Conservation (phyloP, 371 early-diverging fungal genomes). For the Mitosporidium daphniae region DNA sequence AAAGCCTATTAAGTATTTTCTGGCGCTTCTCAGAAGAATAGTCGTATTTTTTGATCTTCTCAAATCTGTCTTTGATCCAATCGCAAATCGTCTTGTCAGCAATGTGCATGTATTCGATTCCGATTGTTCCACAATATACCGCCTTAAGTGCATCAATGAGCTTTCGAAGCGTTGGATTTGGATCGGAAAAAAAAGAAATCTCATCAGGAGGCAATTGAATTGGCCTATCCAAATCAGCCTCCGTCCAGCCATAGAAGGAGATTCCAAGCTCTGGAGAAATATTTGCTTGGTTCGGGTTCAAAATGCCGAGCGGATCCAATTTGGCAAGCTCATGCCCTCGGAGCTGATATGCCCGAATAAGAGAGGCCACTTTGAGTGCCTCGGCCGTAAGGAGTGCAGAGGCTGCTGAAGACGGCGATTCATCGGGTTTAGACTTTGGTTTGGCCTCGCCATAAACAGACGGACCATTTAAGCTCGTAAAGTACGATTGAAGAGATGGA, state of each 20-base stretch:
- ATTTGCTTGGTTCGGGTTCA: constrained; percentile 14
- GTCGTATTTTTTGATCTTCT: constrained; percentile 40
- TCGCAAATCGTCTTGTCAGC: constrained; percentile 68
- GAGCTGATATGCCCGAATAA: too few species aligned
- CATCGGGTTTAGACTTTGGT: too few species aligned
- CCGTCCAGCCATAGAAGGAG: constrained; percentile 57
- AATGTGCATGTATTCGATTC: constrained; percentile 83
- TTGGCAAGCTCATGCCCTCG: constrained; percentile 74
- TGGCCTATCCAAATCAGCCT: constrained; percentile 43
- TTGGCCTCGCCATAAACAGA: too few species aligned
- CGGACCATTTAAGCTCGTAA: too few species aligned
- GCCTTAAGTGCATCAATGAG: constrained; percentile 33
- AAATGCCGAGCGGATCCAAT: constrained; percentile 59
- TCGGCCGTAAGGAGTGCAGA: too few species aligned
- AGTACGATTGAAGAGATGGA: too few species aligned
- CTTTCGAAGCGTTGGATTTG: constrained; percentile 29
- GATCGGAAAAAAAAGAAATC: constrained; percentile 14
- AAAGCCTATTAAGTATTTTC: constrained; percentile 57
- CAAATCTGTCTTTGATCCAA: constrained; percentile 64
- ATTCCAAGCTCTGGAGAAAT: constrained; percentile 43
- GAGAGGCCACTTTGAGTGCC: too few species aligned
- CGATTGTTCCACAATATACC: constrained; percentile 57
- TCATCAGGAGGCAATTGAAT: constrained; percentile 50
- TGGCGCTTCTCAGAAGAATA: constrained; percentile 47
- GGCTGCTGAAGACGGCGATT: too few species aligned